Conservation (phyloP, 768 basidiomycete species). For the Glaciozyma martinii region DNA sequence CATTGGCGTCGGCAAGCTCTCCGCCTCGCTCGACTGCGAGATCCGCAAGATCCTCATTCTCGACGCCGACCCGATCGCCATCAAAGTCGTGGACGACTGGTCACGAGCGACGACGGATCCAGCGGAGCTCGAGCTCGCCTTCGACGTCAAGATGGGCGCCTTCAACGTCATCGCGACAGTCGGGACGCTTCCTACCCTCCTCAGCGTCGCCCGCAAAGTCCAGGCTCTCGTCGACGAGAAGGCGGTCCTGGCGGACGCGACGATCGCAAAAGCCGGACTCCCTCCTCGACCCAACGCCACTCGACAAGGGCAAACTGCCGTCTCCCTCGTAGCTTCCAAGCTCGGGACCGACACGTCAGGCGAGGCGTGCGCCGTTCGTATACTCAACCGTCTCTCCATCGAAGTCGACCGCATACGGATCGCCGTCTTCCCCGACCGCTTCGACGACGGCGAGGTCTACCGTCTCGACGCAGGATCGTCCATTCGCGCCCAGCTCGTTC, state of each 20-base stretch:
- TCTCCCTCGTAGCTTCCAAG: slow-evolving; percentile 44
- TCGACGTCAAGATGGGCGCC: slow-evolving; percentile 61
- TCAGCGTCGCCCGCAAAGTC: slow-evolving; percentile 66
- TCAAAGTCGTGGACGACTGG: slow-evolving; percentile 78
- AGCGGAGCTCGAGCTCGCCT: slow-evolving; percentile 58
- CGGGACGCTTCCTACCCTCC: slow-evolving; percentile 65
- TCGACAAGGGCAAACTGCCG: slow-evolving; percentile 60
- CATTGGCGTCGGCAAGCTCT: slow-evolving; percentile 14
- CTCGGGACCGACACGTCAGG: background rate
- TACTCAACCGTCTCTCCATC: slow-evolving; percentile 59
- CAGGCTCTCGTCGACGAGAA: slow-evolving; percentile 62
- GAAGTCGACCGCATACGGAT: slow-evolving; percentile 57
- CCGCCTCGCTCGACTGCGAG: slow-evolving; percentile 32
- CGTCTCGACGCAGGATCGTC: slow-evolving; percentile 64
- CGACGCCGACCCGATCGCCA: slow-evolving; percentile 68
- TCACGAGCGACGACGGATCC: slow-evolving; percentile 36
- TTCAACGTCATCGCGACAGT: slow-evolving; percentile 61
- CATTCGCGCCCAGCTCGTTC: slow-evolving; percentile 39
- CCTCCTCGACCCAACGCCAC: slow-evolving; percentile 56
- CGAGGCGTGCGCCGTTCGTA: slow-evolving; percentile 26
- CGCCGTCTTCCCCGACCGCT: slow-evolving; percentile 67
- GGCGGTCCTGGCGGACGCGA: slow-evolving; percentile 63
- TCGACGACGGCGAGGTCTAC: slow-evolving; percentile 68
- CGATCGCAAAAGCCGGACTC: slow-evolving; percentile 47
- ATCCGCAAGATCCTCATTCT: slow-evolving; percentile 11